Percentiles rank a stretch among this genome's conserved stretches.
Conservation (phyloP, 2,329 filamentous ascomycete species). For the Colletotrichum chrysophilum region DNA sequence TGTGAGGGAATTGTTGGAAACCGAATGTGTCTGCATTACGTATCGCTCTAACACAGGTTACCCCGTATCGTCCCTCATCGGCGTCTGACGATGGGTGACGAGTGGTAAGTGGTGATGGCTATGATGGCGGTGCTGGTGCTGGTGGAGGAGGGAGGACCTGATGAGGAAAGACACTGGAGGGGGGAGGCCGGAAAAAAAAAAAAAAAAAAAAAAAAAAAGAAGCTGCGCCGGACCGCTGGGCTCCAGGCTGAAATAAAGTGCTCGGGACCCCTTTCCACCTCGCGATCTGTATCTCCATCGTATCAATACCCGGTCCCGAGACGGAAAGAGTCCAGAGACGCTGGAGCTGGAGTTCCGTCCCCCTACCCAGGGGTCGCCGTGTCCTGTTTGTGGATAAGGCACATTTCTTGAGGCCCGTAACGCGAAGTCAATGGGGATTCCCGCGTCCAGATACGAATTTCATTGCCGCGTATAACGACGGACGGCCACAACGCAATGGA, state of each 20-base stretch:
- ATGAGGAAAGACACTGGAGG: not conserved
- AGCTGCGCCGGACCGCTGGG: not conserved
- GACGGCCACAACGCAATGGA: not conserved
- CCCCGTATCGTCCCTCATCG: not conserved
- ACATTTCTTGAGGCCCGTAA: not conserved
- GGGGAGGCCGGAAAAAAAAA: too few species aligned
- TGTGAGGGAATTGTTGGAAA: not conserved
- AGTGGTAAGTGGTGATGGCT: not conserved
- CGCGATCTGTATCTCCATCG: constrained; percentile 10
- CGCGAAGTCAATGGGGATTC: not conserved
- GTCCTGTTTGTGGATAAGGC: not conserved
- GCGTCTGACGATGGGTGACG: not conserved
- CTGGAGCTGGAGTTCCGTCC: not conserved
- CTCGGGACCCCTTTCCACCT: not conserved
- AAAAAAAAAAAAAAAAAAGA: too few species aligned
- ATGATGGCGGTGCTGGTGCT: not conserved
- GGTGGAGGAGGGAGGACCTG: not conserved
- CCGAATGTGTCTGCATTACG: not conserved
- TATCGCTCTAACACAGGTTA: not conserved
- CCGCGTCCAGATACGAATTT: not conserved
- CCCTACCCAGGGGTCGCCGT: not conserved
- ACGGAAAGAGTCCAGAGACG: not conserved
- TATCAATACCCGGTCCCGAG: constrained; percentile 11
- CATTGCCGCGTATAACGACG: not conserved
- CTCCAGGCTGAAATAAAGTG: not conserved